These are phyloP conservation scores for Coemansia sp. DNA, from an alignment of 192 early-diverging fungal genomes.

Conservation along the genomic window DNA sequence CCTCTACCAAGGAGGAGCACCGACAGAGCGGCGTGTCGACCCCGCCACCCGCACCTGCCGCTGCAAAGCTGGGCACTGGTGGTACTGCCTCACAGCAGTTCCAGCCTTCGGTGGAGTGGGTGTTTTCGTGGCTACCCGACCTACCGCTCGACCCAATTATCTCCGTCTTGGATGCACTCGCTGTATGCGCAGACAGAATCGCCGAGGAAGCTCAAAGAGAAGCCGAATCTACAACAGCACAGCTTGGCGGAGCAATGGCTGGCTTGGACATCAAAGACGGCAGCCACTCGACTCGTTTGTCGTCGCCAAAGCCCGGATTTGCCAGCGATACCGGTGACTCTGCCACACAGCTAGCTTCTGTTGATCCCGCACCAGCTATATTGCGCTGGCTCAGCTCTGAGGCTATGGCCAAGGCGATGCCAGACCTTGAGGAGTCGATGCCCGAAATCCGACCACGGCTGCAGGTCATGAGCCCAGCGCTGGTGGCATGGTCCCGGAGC, in stretches of 20 bases:
- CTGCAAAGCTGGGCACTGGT: not conserved
- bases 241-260: not conserved
- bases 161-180: slow-evolving; percentile 61
- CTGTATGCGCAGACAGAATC: slow-evolving; percentile 66
- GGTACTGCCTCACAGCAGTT: slow-evolving; percentile 15
- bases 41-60: not conserved
- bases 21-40: slow-evolving; percentile 3
- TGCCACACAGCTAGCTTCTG: slow-evolving; percentile 37
- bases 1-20: slow-evolving; percentile 5
- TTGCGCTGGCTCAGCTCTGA: slow-evolving; percentile 49
- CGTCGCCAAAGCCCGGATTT: not conserved
- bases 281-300: not conserved
- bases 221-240: slow-evolving; percentile 20
- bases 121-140: slow-evolving; percentile 63
- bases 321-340: not conserved
- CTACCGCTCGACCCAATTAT: slow-evolving; percentile 72
- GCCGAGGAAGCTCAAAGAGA: slow-evolving; percentile 63
- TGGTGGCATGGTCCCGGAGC: slow-evolving; percentile 69
- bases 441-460: slow-evolving; percentile 59
- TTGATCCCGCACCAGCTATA: slow-evolving; percentile 51
- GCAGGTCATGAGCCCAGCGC: slow-evolving; percentile 57
- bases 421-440: slow-evolving; percentile 48
- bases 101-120: slow-evolving; percentile 45
- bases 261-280: slow-evolving; percentile 6
- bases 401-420: slow-evolving; percentile 25